Conservation (phyloP, 345 rosid genomes). For the Populus nigra region DNA sequence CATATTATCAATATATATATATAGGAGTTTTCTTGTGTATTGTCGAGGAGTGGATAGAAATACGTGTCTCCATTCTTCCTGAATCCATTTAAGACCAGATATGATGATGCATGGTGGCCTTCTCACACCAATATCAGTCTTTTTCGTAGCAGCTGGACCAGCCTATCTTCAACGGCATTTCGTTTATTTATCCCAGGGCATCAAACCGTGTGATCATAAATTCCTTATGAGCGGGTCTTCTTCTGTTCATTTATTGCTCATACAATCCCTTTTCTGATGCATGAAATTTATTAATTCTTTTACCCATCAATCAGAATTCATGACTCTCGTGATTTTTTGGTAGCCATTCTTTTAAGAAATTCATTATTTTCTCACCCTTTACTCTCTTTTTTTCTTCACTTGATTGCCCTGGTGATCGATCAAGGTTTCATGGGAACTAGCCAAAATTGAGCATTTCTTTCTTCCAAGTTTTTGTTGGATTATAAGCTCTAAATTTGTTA, state of each 20-base stretch:
- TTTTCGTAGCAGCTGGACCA: conserved; percentile 3
- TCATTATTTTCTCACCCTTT: background rate
- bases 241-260: conserved; percentile 22
- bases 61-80: no score
- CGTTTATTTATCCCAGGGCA: background rate
- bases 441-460: background rate
- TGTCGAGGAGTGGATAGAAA: no score
- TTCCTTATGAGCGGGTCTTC: conserved; percentile 13
- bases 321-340: conserved; percentile 33
- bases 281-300: conserved; percentile 9
- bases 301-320: conserved; percentile 24
- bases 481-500: no score
- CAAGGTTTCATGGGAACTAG: no score
- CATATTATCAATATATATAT: no score
- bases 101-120: background rate
- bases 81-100: background rate
- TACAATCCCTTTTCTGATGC: conserved; percentile 16
- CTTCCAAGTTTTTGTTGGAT: background rate
- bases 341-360: background rate
- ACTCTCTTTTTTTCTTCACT: background rate
- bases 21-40: no score
- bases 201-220: conserved; percentile 25
- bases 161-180: background rate
- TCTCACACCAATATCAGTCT: background rate
- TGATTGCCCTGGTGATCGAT: background rate